These are phyloP conservation scores for Pichia kudriavzevii DNA, from an alignment of 1,139 yeast species.

Conservation along the genomic window DNA sequence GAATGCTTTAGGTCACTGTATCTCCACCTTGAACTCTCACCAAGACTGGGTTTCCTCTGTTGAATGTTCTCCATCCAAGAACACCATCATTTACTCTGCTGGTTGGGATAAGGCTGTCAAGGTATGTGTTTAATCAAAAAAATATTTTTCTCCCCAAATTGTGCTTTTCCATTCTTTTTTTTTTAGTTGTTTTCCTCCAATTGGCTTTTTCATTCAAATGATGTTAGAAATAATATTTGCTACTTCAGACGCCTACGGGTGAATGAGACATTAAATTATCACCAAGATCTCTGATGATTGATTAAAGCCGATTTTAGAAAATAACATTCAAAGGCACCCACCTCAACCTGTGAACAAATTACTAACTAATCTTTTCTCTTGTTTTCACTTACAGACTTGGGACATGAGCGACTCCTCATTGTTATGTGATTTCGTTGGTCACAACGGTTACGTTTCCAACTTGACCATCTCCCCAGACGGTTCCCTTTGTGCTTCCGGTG, in stretches of 20 bases:
- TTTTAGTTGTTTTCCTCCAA: conserved; percentile 1
- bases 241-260: conserved; percentile 92
- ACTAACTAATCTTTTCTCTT: conserved; percentile 16
- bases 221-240: conserved; percentile 79
- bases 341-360: conserved; percentile 5
- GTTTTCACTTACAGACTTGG: conserved; percentile 63
- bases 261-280: conserved; percentile 94
- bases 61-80: conserved; percentile 77
- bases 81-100: conserved; percentile 82
- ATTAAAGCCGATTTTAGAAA: background rate
- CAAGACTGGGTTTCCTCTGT: conserved; percentile 99
- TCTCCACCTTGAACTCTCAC: conserved; percentile 93
- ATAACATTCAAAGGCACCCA: background rate
- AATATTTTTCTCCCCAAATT: conserved; percentile 16
- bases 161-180: conserved; percentile 3
- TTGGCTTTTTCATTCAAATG: conserved; percentile 32
- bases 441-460: conserved; percentile 98
- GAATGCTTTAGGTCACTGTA: conserved; percentile 99
- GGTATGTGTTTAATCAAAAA: conserved; percentile 54
- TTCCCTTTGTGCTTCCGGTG: conserved; percentile 98
- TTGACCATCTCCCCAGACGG: conserved; percentile 99
- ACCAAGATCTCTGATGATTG: conserved; percentile 94
- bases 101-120: conserved; percentile 99
- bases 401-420: conserved; percentile 68
- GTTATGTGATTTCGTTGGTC: conserved; percentile 97